A percentile compares a stretch with the other conserved stretches of the same genome.
These are phyloP conservation scores for Lachnellula suecica DNA, from an alignment of 2,329 filamentous ascomycete genomes.

Conservation along the genomic window DNA sequence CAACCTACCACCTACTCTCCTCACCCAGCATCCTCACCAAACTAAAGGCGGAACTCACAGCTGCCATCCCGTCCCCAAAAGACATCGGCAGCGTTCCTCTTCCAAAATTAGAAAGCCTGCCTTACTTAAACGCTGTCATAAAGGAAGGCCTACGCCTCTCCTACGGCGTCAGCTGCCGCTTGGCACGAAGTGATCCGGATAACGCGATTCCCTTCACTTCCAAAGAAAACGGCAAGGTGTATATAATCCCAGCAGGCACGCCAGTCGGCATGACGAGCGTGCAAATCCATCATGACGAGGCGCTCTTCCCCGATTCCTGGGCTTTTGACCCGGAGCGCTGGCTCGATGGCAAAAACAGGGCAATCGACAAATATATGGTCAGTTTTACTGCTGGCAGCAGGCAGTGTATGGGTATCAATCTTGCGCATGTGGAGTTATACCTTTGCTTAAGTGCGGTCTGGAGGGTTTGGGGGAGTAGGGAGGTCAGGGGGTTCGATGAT, in stretches of 20 bases:
- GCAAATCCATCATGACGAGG: conserved; percentile 29
- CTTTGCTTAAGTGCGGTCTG: conserved; percentile 11
- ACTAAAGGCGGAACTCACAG: conserved; percentile 36
- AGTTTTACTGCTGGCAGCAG: neutral
- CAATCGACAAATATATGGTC: conserved; percentile 38
- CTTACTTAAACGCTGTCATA: conserved; percentile 29
- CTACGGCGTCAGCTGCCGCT: conserved; percentile 30
- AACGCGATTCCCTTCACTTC: conserved; percentile 10
- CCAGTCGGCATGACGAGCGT: conserved; percentile 37
- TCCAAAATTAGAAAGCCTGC: conserved; percentile 21
- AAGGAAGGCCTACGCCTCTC: conserved; percentile 30
- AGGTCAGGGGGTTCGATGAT: conserved; percentile 20
- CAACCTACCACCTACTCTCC: conserved; percentile 37
- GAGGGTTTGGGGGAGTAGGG: conserved; percentile 14
- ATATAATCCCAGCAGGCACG: conserved; percentile 26
- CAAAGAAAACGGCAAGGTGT: conserved; percentile 1
- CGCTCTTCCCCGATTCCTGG: conserved; percentile 28
- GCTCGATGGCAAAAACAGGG: conserved; percentile 28
- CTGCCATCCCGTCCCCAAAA: conserved; percentile 8
- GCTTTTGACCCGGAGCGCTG: conserved; percentile 38
- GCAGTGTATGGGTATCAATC: neutral
- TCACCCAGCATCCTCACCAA: conserved; percentile 30
- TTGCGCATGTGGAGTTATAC: conserved; percentile 14
- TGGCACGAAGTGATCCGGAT: conserved; percentile 28
- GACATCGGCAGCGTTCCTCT: neutral